Conservation (phyloP, 208 protist genomes). For the Vickermania spadyakhi region DNA sequence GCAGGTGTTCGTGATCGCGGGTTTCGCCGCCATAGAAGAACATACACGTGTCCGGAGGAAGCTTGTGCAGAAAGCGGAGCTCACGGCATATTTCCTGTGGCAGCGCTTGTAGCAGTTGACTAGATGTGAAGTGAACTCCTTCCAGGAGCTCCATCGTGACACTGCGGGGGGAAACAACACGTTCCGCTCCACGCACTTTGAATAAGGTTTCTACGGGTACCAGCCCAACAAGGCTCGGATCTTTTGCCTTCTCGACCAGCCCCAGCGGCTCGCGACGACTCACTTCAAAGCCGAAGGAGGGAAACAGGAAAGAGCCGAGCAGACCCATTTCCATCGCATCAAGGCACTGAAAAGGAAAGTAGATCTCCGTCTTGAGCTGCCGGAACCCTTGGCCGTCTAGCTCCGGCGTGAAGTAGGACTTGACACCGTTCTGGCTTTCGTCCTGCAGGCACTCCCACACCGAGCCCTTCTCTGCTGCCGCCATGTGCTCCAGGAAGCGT, state of each 20-base stretch:
- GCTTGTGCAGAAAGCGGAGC: neutral
- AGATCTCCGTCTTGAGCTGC: neutral
- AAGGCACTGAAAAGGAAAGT: neutral
- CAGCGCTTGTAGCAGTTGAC: neutral
- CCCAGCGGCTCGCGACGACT: neutral
- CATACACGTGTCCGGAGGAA: neutral
- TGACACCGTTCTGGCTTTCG: neutral
- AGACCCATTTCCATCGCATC: neutral
- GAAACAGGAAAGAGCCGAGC: neutral
- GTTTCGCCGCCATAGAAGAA: neutral
- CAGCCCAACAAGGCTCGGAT: neutral
- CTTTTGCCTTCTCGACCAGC: neutral
- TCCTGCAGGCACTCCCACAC: neutral
- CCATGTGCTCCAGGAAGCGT: neutral
- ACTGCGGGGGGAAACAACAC: neutral
- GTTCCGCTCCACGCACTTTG: neutral
- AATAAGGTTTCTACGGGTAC: neutral
- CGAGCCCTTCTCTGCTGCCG: neutral
- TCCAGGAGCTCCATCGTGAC: neutral
- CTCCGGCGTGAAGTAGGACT: neutral
- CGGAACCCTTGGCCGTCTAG: neutral
- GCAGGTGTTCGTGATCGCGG: neutral
- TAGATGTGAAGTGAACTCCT: neutral
- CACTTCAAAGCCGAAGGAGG: neutral
- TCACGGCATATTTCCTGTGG: neutral